Base-by-base conservation (phyloP, 225 moss, liverwort and hornwort genomes). In the Straminergon stramineum region DNA sequence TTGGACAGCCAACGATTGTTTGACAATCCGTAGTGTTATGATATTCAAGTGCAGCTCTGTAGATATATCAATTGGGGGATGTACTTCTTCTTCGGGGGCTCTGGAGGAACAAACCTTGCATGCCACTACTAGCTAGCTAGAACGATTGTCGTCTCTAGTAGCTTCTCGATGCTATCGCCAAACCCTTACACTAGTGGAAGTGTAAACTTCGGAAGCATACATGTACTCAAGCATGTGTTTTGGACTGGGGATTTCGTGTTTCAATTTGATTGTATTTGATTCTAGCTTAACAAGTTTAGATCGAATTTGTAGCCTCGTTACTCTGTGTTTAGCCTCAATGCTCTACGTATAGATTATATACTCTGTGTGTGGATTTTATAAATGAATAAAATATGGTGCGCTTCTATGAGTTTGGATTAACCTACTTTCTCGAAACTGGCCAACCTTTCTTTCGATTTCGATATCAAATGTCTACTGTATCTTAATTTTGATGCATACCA, bases 11-110 rank as follows among this genome's bases (percentile, higher is more conserved):
- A 9, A 15, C 41, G 34, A 9, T 3, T 9, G 6, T 83, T 63
- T 22, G 37, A 55, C 4, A 67, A 92, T 51, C 86, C 84, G 14
- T 34, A 70, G 2, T 92, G 91, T 41, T 92, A 91, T 23, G 43
- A 84, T 26, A 56, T 91, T 35, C 31, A 27, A 20, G 81, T 91
- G 12, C 85, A 85, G 39, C 75, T 11, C 28, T 30, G 8, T 13
- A 15, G 13, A 15, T 41, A 22, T 12, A 9, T 0, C 5, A 52
- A 82, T 7, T 91, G 85, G 87, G 92, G 92, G 2, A 87, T 80
- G 20, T 91, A 85, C 39, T 92, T 91, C 87, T 91, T 91, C 62
- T 92, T 82, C 18, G 92, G 92, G 19, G 92, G 88, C 8, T 14
- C 76, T 13, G 90, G 90, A 48, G 92, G 92, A 48, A 61, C 3